Base-by-base conservation (phyloP, 805 yeast genomes). In the Priceomyces medius region DNA sequence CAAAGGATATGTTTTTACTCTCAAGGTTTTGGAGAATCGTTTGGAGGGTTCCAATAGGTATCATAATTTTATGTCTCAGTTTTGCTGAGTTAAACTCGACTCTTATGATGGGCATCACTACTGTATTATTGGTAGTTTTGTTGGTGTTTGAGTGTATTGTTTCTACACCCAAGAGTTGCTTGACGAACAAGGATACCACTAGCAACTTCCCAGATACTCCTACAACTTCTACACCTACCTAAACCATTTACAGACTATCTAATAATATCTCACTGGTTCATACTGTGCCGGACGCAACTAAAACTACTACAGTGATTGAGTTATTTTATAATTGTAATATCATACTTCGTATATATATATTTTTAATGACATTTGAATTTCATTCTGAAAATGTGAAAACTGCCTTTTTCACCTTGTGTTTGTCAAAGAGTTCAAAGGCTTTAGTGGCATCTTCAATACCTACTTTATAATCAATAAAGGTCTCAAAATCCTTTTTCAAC, bases 371-470 rank as follows among this genome's bases (percentile, higher is more conserved):
- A 10, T 26, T 6, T 26, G 7, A 14, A 7, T 31, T 8, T 20
- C 27, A 42, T 19, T 41, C 20, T 13, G 41, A 29, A 20, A 55
- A 45, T 12, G 57, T 64, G 45, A 80, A 77, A 2, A 79, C 78
- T 13, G 78, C 79, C 50, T 80, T 80, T 42, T 76, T 73, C 1
- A 77, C 80, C 47, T 71, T 64, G 35, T 77, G 82, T 43, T 64
- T 50, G 37, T 80, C 82, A 51, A 80, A 80, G 34, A 73, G 43
- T 26, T 69, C 71, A 52, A 74, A 80, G 3, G 74, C 81, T 28
- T 68, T 54, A 4, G 63, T 55, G 14, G 76, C 73, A 4, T 76
- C 73, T 9, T 63, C 72, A 20, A 80, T 50, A 1, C 72, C 63
- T 31, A 75, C 61, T 28, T 61, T 60, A n/a, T 57, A 56, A 46